These are phyloP conservation scores for Leishmania martiniquensis DNA, from an alignment of 208 protist species.

Conservation along the genomic window DNA sequence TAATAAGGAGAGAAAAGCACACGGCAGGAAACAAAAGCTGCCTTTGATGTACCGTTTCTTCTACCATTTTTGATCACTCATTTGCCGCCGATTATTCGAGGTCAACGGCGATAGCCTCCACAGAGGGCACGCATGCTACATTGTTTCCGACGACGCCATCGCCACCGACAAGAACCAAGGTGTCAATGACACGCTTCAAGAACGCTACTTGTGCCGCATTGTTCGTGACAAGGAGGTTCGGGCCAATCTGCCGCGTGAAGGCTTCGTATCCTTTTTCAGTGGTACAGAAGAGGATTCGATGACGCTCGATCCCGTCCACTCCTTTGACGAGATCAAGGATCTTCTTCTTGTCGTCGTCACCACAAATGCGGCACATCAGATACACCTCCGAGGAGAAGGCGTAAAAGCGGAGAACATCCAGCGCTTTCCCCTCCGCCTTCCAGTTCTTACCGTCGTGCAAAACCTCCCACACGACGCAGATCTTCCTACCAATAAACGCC, in stretches of 20 bases:
- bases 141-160: slow-evolving; percentile 28
- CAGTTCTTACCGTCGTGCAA: slow-evolving; percentile 51
- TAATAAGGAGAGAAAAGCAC: not conserved
- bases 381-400: slow-evolving; percentile 68
- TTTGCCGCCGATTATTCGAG: slow-evolving; percentile 8
- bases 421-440: slow-evolving; percentile 49
- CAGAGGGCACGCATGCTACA: slow-evolving; percentile 37
- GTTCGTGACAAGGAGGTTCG: slow-evolving; percentile 64
- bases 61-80: not conserved
- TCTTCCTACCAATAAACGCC: slow-evolving; percentile 49
- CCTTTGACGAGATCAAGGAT: slow-evolving; percentile 48
- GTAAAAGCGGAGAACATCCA: slow-evolving; percentile 46
- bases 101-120: slow-evolving; percentile 21
- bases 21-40: not conserved
- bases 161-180: slow-evolving; percentile 61
- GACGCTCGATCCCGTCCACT: slow-evolving; percentile 59
- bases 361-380: slow-evolving; percentile 74
- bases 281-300: slow-evolving; percentile 85
- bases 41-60: not conserved
- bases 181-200: slow-evolving; percentile 68
- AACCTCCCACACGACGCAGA: slow-evolving; percentile 81
- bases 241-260: slow-evolving; percentile 83
- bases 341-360: slow-evolving; percentile 45
- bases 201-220: slow-evolving; percentile 56
- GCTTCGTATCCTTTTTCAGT: slow-evolving; percentile 85